Evolutionary conservation across 176 grass and related monocot species (phyloP), one percentile per base, ranked within the genome.

Genomic region (Triticum timopheevii): DNA sequence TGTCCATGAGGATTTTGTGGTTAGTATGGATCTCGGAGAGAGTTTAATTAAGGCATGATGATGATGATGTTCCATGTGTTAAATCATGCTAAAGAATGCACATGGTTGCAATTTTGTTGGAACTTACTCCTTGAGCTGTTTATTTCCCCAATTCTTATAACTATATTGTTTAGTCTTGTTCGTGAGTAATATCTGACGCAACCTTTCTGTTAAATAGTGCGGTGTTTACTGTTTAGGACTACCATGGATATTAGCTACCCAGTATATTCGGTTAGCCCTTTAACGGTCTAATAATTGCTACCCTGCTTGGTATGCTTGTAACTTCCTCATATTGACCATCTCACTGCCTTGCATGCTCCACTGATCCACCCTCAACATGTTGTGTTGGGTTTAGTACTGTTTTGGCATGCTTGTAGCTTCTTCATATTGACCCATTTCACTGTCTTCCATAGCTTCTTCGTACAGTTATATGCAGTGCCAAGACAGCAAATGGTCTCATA

Each of bases 1-100:
- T 59, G 24, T n/a, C 23, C 61, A 76, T 87, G 69, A 58, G 40
- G n/a, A 88, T 47, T 79, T 69, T 10, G 30, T 87, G 30, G 61
- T 58, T 82, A 45, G 62, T 69, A 67, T 36, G 35, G 19, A 59
- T 83, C 13, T 78, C 25, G 9, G 16, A 69, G 61, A 69, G 66
- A 42, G 7, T 56, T 88, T 83, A 56, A 34, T 77, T 61, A 77
- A 77, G 80, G 34, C 36, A 19, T 61, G 49, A 15, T 19, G 2
- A 61, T 83, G 44, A 15, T 24, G 2, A 47, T 77, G 44, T 28
- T 25, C 27, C 24, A 31, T 77, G 33, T 88, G 47, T 69, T 76
- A 83, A 74, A 15, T 77, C 31, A 61, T 83, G 47, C 75, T 40
- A 9, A 22, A 10, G 6, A 31, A 69, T 82, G 23, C 33, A 67